Evolutionary conservation across 2,329 filamentous ascomycete genomes (phyloP).

Genomic region (Diaporthe nobilis): DNA sequence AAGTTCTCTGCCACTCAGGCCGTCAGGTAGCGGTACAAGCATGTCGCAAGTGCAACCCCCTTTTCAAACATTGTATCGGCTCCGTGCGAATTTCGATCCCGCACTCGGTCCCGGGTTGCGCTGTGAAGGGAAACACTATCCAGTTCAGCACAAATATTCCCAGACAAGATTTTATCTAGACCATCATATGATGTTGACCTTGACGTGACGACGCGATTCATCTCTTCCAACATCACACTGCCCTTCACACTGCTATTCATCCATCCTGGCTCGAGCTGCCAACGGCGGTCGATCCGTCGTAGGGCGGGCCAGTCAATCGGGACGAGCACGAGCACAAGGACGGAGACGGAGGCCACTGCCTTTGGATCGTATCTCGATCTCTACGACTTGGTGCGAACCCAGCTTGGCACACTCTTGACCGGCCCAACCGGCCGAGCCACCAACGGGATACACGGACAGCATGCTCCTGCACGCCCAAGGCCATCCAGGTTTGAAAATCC

Average conservation of each 20-base stretch:
- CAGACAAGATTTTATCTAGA: background rate
- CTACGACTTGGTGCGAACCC: background rate
- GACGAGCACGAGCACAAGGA: background rate
- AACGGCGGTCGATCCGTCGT: background rate
- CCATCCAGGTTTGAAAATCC: background rate
- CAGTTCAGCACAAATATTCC: background rate
- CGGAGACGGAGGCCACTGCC: background rate
- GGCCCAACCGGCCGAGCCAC: constrained; percentile 22
- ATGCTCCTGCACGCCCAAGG: background rate
- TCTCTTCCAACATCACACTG: background rate
- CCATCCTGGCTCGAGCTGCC: no score
- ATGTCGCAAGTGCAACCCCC: constrained; percentile 27
- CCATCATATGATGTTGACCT: background rate
- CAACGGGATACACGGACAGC: constrained; percentile 9
- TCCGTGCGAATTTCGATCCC: background rate
- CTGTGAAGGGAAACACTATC: background rate
- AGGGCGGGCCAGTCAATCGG: background rate
- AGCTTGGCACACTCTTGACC: constrained; percentile 9
- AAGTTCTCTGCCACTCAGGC: constrained; percentile 1
- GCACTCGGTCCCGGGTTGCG: background rate
- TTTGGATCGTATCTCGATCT: background rate
- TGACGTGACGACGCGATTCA: background rate
- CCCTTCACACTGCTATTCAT: background rate
- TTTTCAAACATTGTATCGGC: constrained; percentile 15
- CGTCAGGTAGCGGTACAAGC: constrained; percentile 25